Evolutionary conservation across 345 rosid genomes (phyloP).

Genomic region (Bretschneidera sinensis): DNA sequence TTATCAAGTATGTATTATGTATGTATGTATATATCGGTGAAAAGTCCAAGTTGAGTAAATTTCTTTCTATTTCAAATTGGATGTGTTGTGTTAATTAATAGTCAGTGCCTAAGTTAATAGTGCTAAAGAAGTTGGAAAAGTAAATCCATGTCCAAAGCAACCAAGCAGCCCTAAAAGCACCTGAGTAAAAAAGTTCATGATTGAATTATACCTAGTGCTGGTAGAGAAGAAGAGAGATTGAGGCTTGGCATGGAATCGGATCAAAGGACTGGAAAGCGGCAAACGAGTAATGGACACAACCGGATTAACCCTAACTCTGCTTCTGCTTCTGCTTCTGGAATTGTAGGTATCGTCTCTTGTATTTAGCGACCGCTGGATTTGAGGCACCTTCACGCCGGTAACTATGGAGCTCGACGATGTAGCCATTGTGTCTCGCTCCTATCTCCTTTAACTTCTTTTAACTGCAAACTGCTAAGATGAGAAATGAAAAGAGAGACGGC

Average conservation of each 20-base stretch:
- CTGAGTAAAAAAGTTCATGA: neutral
- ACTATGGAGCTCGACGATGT: slow-evolving; percentile 34
- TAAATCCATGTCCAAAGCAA: neutral
- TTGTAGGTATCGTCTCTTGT: slow-evolving; percentile 20
- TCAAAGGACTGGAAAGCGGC: slow-evolving; percentile 6
- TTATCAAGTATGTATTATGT: too few relatives aligned
- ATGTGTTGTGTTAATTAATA: slow-evolving; percentile 3
- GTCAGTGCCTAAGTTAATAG: neutral
- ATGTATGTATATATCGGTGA: neutral
- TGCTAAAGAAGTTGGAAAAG: slow-evolving; percentile 7
- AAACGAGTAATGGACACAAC: neutral
- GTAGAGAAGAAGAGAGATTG: slow-evolving; percentile 13
- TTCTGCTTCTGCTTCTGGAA: slow-evolving; percentile 14
- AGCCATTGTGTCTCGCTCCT: slow-evolving; percentile 26
- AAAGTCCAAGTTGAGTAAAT: neutral
- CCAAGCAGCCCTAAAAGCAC: neutral
- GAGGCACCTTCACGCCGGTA: slow-evolving; percentile 27
- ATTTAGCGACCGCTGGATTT: slow-evolving; percentile 19
- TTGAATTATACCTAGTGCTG: slow-evolving; percentile 21
- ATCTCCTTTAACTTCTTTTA: neutral
- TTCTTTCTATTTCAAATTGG: too few relatives aligned
- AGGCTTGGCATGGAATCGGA: slow-evolving; percentile 24
- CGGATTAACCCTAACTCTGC: slow-evolving; percentile 28
- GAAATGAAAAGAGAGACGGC: neutral
- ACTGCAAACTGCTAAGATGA: slow-evolving; percentile 8